Base-by-base conservation (phyloP, 257 asterid species). In the Eucommia ulmoides region DNA sequence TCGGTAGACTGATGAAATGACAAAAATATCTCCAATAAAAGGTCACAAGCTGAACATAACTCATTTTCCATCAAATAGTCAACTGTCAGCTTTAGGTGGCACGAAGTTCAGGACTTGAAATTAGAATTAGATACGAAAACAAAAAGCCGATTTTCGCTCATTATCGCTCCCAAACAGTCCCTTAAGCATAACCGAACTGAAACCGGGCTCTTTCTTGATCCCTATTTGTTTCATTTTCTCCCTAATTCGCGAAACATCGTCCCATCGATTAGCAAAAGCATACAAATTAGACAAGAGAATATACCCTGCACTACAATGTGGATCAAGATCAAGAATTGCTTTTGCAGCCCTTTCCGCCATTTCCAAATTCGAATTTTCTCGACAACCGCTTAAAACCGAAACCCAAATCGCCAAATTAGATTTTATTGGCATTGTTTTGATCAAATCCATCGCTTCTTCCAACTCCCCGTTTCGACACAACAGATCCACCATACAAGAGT, bases 401-500 rank as follows among this genome's bases (percentile, higher is more conserved):
- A 85, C 70, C 93, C 91, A 82, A 53, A 74, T 66, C 0, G 91
- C 59, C 35, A 66, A 19, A 66, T 80, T 82, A 18, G 93, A 60
- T 59, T 65, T 65, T 59, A 76, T 60, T 23, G 88, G 85, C 92
- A 85, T 85, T 29, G 35, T 66, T 46, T 55, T 63, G 18, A 79
- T 67, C 23, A 89, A 53, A 24, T 65, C 65, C 55, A 75, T 91
- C 20, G 96, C 96, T 67, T 80, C 94, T 9, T 73, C 63, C 55
- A 82, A 10, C 33, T 71, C 63, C 26, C 98, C 98, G 20, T 71
- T 65, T 58, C 94, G 65, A 55, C 94, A 78, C 20, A 82, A 62
- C 10, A 82, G 67, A 59, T 89, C 93, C 41, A 82, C 82, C 93
- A 82, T 78, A 64, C 96, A 85, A 0, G 84, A 71, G 38, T 80